Evolutionary conservation across 257 asterid species (phyloP), one percentile per base, ranked within the genome.

Genomic region (Solanum chilense): DNA sequence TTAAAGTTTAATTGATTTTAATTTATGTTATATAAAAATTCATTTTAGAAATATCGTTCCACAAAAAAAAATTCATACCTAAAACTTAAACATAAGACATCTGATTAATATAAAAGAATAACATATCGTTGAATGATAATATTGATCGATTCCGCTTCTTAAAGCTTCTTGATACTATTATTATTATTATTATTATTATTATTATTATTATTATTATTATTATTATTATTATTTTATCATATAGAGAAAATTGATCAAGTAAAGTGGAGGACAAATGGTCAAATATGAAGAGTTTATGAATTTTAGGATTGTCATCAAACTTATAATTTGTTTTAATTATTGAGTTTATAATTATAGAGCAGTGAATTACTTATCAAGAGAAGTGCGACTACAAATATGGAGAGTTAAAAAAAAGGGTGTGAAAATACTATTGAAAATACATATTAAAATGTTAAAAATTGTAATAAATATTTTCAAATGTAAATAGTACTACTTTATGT

Each of bases 11-110:
- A 56, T 18, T 56, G 3, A 56, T 56, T 56, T 56, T 18, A 56
- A 56, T 18, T 56, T 56, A 0, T 2, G 2, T 18, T 0, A 18
- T 7, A 2, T 18, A 0, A 7, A 7, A 3, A 10, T 3, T 42
- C 13, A 42, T 42, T 0, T 0, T 10, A 56, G 2, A 56, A 56
- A 56, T 1, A 56, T 18, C 4, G 0, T 18, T 56, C 5, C 18
- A 49, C 9, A 2, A 18, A 52, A n/a, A n/a, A n/a, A n/a, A n/a
- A n/a, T n/a, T n/a, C n/a, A 56, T 56, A 56, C 3, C 18, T 2
- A 3, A 56, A 0, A 56, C 4, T 56, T 18, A 1, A 52, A 52
- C 2, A 9, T 16, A 18, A 3, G 18, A 52, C 2, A 9, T 52
- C 4, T 6, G 8, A 52, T 52, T 52, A 52, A 52, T 33, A 52